These are phyloP conservation scores for Cokeromyces recurvatus DNA, from an alignment of 371 early-diverging fungal species.

Conservation along the genomic window DNA sequence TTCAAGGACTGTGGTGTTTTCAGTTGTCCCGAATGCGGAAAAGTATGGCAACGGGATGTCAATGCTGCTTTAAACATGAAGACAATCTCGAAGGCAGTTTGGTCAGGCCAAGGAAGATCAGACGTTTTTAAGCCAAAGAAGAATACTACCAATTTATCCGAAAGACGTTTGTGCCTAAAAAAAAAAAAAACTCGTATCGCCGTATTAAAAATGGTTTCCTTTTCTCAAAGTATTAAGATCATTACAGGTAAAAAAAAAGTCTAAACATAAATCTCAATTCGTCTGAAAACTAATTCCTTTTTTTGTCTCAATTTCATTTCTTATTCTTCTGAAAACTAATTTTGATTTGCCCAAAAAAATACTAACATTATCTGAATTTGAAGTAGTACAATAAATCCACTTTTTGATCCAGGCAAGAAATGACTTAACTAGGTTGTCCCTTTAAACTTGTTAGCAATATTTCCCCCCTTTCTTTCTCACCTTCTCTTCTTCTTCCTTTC, in stretches of 20 bases:
- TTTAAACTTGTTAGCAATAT: too few relatives aligned
- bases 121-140: background rate
- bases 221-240: background rate
- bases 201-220: conserved; percentile 4
- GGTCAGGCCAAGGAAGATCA: conserved; percentile 1
- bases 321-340: background rate
- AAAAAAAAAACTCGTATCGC: too few relatives aligned
- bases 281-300: too few relatives aligned
- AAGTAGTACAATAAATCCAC: too few relatives aligned
- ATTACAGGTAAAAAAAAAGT: conserved; percentile 6
- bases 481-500: too few relatives aligned
- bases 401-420: too few relatives aligned
- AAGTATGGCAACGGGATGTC: conserved; percentile 10
- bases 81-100: conserved; percentile 2
- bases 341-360: background rate
- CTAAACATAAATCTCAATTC: background rate
- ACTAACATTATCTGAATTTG: background rate
- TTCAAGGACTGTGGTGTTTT: conserved; percentile 5
- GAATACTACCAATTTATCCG: too few relatives aligned
- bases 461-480: too few relatives aligned
- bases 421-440: too few relatives aligned
- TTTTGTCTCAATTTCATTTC: background rate
- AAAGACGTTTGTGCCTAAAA: too few relatives aligned
- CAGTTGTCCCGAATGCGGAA: conserved; percentile 3
- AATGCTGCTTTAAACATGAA: conserved; percentile 13